Evolutionary conservation across 2,329 filamentous ascomycete genomes (phyloP), one percentile per base, ranked within the genome.

Genomic region (Fusarium udum): DNA sequence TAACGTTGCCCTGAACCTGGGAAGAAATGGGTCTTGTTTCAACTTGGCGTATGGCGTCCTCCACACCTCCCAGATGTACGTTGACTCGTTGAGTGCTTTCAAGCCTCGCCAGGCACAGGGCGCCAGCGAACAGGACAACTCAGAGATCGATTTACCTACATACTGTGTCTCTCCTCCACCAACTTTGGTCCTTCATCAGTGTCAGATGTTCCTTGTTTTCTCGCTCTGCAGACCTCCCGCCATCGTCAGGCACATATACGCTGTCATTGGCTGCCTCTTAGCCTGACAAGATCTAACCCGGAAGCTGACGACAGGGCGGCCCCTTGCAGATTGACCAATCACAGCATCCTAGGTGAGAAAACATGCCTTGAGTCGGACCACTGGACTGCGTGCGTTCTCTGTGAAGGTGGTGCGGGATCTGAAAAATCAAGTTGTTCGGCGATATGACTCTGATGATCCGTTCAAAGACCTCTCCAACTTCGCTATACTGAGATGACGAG

Each of bases 181-280:
- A 69, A 60, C 32, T 64, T 36, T 60, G 42, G 31, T 56, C 36
- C 28, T 43, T 40, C 39, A 57, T 48, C 45, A 63, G 49, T 69
- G 58, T 37, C 43, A 64, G 36, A 57, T 60, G 32, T 28, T 61
- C 55, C 57, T 65, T 69, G 55, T 59, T 71, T 62, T 55, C 26
- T 71, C 43, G 37, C 68, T 72, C 62, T 34, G 69, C 58, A 60
- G 64, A 59, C 59, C 59, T 71, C 60, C 53, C 71, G 60, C 61
- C 39, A 48, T 57, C 61, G 48, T 42, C 70, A 73, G 71, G 71
- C 45, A 73, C 70, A 32, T 61, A 15, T 20, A 45, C 39, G 40
- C 40, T 67, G 53, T 46, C 58, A 81, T 81, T 81, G 80, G 80
- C 52, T 68, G 65, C 75, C 58, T 68, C 64, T 60, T 48, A 58